phyloP scores from a whole-genome alignment of 176 grass and related monocot species.

The Pontederia paniculata region DNA sequence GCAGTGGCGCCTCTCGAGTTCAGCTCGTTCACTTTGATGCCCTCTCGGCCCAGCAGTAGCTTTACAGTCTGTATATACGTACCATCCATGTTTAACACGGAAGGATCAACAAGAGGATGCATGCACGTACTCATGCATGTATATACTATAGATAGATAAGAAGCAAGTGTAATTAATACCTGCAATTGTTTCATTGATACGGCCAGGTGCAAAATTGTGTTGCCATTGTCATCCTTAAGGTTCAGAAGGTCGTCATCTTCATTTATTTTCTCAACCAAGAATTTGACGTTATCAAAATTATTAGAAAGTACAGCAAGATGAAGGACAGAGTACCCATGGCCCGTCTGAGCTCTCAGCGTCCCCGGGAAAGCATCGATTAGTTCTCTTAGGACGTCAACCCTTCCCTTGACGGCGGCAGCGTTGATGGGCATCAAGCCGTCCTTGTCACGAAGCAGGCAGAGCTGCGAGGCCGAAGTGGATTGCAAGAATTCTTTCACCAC shows the following conservation, averaged over 20 bases:
- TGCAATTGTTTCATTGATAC: not conserved
- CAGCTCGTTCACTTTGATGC: not conserved
- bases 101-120: not conserved
- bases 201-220: constrained; percentile 14
- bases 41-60: not conserved
- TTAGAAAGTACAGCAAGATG: constrained; percentile 11
- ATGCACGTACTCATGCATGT: not conserved
- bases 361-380: not conserved
- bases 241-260: not conserved
- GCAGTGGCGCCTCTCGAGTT: not conserved
- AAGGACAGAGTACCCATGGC: not conserved
- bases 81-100: not conserved
- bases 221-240: constrained; percentile 5
- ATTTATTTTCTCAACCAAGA: not conserved
- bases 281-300: not conserved
- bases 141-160: too few relatives aligned
- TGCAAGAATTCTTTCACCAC: constrained; percentile 1
- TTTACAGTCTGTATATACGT: not conserved
- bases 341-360: not conserved
- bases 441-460: constrained; percentile 9
- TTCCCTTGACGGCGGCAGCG: constrained; percentile 1
- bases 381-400: not conserved
- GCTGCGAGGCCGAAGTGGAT: not conserved
- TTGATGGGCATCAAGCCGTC: constrained; percentile 8
- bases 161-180: not conserved